Evolutionary conservation across 306 rosid genomes (phyloP).

Genomic region (Cercis canadensis): DNA sequence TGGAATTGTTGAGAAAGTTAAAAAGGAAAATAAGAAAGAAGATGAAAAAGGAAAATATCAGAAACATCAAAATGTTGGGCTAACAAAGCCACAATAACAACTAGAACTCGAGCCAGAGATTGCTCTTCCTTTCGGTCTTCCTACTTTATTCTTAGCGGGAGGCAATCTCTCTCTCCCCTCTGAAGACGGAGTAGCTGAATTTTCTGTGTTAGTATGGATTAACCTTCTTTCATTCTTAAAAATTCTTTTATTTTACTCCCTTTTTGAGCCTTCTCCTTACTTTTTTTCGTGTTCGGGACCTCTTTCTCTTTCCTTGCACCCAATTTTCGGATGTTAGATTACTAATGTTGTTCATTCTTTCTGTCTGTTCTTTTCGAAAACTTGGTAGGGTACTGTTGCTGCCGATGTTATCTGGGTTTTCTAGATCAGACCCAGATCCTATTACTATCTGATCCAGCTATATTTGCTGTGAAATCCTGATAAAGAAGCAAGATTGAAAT

Average conservation of each 20-base stretch:
- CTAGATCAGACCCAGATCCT: constrained; percentile 88
- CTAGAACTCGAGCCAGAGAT: constrained; percentile 59
- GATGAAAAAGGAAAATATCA: constrained; percentile 24
- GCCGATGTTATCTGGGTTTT: constrained; percentile 50
- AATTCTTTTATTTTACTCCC: constrained; percentile 26
- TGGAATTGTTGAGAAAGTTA: constrained; percentile 28
- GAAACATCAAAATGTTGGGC: constrained; percentile 18
- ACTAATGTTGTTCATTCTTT: constrained; percentile 39
- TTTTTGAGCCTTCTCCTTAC: constrained; percentile 1
- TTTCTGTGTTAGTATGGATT: constrained; percentile 45
- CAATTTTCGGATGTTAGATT: constrained; percentile 36
- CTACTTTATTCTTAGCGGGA: constrained; percentile 19
- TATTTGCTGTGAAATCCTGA: constrained; percentile 40
- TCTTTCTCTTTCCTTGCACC: constrained; percentile 27
- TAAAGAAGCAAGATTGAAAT: constrained; percentile 39
- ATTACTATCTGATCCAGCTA: constrained; percentile 55
- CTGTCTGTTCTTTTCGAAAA: constrained; percentile 32
- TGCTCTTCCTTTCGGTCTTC: constrained; percentile 58
- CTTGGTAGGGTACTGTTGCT: constrained; percentile 47
- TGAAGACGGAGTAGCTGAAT: constrained; percentile 42
- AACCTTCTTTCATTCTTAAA: constrained; percentile 38
- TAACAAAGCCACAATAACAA: constrained; percentile 39
- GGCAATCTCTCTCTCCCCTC: constrained; percentile 35
- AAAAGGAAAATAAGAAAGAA: constrained; percentile 5
- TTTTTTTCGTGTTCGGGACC: constrained; percentile 10